A percentile compares a stretch with the other conserved stretches of the same genome.
phyloP scores from a whole-genome alignment of 345 rosid species.

The Populus simonii region DNA sequence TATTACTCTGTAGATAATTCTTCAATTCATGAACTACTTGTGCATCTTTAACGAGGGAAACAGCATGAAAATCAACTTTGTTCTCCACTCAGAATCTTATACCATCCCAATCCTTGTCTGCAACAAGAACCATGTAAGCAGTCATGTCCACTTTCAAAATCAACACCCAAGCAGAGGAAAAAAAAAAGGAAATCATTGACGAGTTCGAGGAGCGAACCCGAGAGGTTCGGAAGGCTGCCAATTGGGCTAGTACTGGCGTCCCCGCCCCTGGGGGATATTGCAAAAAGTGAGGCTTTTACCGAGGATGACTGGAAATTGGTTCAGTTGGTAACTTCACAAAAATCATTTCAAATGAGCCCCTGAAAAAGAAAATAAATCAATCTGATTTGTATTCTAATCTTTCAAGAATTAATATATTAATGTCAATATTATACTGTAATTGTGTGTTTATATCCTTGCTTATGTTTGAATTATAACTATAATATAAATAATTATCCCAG shows the following conservation, averaged over 20 bases:
- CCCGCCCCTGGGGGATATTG: too few relatives aligned
- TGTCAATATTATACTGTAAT: too few relatives aligned
- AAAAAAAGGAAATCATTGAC: not conserved
- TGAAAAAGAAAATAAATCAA: too few relatives aligned
- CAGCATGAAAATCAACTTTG: constrained; percentile 92
- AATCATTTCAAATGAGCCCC: too few relatives aligned
- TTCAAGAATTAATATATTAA: too few relatives aligned
- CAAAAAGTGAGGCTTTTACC: constrained; percentile 50
- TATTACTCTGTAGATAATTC: constrained; percentile 72
- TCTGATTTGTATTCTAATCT: too few relatives aligned
- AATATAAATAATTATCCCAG: too few relatives aligned
- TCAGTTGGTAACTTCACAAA: constrained; percentile 47
- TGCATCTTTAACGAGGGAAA: constrained; percentile 98
- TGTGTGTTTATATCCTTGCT: too few relatives aligned
- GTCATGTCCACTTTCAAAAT: constrained; percentile 4
- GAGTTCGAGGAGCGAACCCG: too few relatives aligned
- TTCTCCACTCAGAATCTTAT: constrained; percentile 97
- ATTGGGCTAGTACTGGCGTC: too few relatives aligned
- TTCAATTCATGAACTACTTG: constrained; percentile 97
- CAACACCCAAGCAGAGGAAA: not conserved
- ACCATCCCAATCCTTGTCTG: constrained; percentile 99
- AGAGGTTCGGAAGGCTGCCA: too few relatives aligned
- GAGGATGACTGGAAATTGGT: constrained; percentile 98
- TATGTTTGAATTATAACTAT: too few relatives aligned
- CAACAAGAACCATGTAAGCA: constrained; percentile 17